Base-by-base conservation (phyloP, 75 land plant species). In the Larix kaempferi region DNA sequence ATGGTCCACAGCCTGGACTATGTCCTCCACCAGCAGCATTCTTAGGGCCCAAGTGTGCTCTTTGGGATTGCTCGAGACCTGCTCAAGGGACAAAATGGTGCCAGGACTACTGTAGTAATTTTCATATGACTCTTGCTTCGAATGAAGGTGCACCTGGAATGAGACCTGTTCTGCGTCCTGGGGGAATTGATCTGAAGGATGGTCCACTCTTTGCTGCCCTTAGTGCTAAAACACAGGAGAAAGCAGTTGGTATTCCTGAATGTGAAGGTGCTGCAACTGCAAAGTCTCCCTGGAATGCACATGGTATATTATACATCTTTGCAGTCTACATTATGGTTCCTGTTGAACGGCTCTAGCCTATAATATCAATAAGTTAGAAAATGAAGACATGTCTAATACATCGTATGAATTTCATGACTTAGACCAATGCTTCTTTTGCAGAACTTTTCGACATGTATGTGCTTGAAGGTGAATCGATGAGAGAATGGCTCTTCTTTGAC, bases 271-370 rank as follows among this genome's bases (percentile, higher is more conserved):
- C 96, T 73, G 98, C 95, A 33, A 93, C 98, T 62, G 76, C 96
- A 49, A 95, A 95, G 77, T 91, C 98, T 59, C 98, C 98, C 44
- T 93, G 98, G 98, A 95, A 95, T 93, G 95, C 98, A 25, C 81
- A 90, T 75, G 98, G 95, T 91, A 78, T 65, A 79, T 39, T 62
- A 61, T 39, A 57, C 1, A 12, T n/a, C 19, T 59, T 67, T 74
- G 29, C 52, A 25, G 52, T 74, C 21, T 71, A 55, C 57, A 23
- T 23, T 23, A 19, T 61, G 37, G 26, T 71, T 57, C 25, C 39
- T 79, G 55, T 49, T n/a, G 61, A 21, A 59, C 11, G 26, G 62
- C 41, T 74, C 16, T 19, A 4, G 55, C 6, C 33, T 65, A 57
- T 64, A 37, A 22, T 56, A 58, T 71, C 35, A 54, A 35, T 21